These are phyloP conservation scores for Trichocladium antarcticum DNA, from an alignment of 495 filamentous ascomycete genomes.

Conservation along the genomic window DNA sequence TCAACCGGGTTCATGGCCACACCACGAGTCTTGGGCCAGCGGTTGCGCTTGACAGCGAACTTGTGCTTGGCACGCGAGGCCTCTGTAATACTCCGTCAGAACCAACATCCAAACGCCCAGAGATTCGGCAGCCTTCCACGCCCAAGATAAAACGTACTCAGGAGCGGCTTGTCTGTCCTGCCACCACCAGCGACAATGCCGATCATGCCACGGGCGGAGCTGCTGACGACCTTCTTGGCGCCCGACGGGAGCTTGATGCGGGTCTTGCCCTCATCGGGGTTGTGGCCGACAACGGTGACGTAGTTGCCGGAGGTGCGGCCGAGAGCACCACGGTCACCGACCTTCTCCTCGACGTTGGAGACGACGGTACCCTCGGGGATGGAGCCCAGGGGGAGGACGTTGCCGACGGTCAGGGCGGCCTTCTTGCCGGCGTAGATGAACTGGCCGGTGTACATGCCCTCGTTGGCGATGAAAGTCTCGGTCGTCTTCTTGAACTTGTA, in stretches of 20 bases:
- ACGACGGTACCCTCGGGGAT: slow-evolving; percentile 98
- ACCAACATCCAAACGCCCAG: background rate
- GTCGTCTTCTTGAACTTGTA: slow-evolving; percentile 79
- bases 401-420: slow-evolving; percentile 87
- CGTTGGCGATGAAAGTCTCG: slow-evolving; percentile 99
- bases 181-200: slow-evolving; percentile 99
- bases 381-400: slow-evolving; percentile 84
- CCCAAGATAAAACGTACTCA: slow-evolving; percentile 48
- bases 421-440: slow-evolving; percentile 99
- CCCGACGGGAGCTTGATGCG: slow-evolving; percentile 97
- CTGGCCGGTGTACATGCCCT: slow-evolving; percentile 99
- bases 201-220: slow-evolving; percentile 90
- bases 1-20: slow-evolving; percentile 99
- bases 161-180: slow-evolving; percentile 96
- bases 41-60: slow-evolving; percentile 99
- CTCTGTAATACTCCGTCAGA: slow-evolving; percentile 42
- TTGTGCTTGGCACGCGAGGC: slow-evolving; percentile 98
- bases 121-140: background rate
- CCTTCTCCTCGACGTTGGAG: slow-evolving; percentile 98
- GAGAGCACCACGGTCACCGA: slow-evolving; percentile 88
- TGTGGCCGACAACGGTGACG: slow-evolving; percentile 96
- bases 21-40: slow-evolving; percentile 99
- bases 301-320: slow-evolving; percentile 98
- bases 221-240: slow-evolving; percentile 97
- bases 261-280: slow-evolving; percentile 98